Base-by-base conservation (phyloP, 2,329 filamentous ascomycete genomes). In the Ambrosiella cleistominuta region DNA sequence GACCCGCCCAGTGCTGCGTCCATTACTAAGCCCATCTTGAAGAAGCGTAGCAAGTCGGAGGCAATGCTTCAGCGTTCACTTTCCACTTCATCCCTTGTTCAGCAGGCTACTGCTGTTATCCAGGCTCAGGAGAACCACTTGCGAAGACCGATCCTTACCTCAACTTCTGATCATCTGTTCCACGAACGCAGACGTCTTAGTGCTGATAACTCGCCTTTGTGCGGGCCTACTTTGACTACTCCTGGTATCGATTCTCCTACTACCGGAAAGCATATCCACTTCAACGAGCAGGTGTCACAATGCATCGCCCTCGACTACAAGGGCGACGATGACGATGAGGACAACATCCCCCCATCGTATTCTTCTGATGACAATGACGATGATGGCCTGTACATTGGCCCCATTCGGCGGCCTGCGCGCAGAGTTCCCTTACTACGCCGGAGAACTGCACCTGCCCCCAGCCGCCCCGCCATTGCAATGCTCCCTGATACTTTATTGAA, bases 41-140 rank as follows among this genome's bases (percentile, higher is more conserved):
- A 97, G 73, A 97, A 96, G 75, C 81, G 90, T 63, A 95, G 88
- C 69, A 91, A 95, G 77, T 97, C 91, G 0, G 91, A 97, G 69
- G 79, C 94, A 47, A 95, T 97, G 81, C 78, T 97, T 7, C 89
- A 95, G 68, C 80, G 84, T 62, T 96, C 90, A 0, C 70, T 96
- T 7, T 95, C 90, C 1, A 83, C 88, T 1, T 91, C 90, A 1
- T 95, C 90, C 4, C 76, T 97, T 13, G 73, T 97, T 15, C 91
- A 94, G 70, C 88, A 95, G 70, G 90, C 89, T 6, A 86, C 88
- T 0, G 88, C 88, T 17, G 86, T 87, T 17, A 82, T 95, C 11
- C 85, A 91, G 66, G 87, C 89, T 37, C 88, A 95, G 67, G 81
- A 87, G 68, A 82, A 78, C 50, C 76, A 75, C 60, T 73, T 72